Conservation (phyloP, 495 filamentous ascomycete genomes). For the Neurospora sp. region DNA sequence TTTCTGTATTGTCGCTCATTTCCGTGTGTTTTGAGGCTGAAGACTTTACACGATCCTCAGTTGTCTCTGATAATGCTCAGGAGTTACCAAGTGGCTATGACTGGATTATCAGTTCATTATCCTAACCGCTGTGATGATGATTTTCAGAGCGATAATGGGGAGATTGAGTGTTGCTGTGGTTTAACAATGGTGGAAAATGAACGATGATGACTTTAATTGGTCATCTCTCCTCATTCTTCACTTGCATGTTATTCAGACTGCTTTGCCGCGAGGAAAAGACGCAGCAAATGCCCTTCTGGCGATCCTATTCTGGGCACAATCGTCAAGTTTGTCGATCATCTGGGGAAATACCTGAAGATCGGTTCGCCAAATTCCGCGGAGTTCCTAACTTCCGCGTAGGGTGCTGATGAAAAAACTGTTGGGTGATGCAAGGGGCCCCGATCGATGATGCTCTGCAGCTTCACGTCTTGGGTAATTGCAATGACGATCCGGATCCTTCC, state of each 20-base stretch:
- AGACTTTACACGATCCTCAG: not conserved
- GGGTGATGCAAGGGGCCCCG: not conserved
- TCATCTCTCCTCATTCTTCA: not conserved
- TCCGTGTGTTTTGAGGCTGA: not conserved
- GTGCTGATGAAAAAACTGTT: not conserved
- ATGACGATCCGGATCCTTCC: not conserved
- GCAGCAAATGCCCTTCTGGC: not conserved
- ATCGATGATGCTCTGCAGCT: not conserved
- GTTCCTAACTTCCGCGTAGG: not conserved
- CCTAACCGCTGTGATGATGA: not conserved
- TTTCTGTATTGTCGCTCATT: not conserved
- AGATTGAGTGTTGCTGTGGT: not conserved
- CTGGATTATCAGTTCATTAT: not conserved
- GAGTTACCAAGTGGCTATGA: not conserved
- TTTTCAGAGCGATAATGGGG: not conserved
- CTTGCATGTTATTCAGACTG: not conserved
- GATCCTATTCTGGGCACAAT: not conserved
- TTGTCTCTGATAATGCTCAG: not conserved
- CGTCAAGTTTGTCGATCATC: not conserved
- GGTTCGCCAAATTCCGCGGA: not conserved
- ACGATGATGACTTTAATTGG: not conserved
- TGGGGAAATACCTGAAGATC: not conserved
- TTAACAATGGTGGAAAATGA: too few species aligned
- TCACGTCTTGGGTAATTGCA: not conserved
- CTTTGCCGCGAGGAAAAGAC: not conserved